Conservation (phyloP, 176 grass and related monocot species). For the Musa troglodytarum region DNA sequence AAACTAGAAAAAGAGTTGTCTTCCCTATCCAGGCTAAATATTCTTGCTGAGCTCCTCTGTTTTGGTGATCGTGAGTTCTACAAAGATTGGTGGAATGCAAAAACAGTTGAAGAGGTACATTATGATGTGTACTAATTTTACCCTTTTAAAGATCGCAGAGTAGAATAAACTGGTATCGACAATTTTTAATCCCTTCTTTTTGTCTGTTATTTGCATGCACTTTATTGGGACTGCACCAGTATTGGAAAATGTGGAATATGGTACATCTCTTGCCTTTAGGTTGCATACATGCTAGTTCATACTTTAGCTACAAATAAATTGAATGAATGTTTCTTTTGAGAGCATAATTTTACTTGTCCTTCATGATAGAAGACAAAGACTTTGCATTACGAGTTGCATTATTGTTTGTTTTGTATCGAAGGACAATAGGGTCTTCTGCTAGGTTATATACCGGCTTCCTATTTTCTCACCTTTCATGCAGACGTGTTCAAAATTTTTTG, state of each 20-base stretch:
- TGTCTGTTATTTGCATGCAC: constrained; percentile 12
- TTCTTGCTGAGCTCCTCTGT: constrained; percentile 72
- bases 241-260: constrained; percentile 99
- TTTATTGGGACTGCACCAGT: constrained; percentile 43
- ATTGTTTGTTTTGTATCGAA: too few species aligned
- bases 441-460: too few species aligned
- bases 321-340: too few species aligned
- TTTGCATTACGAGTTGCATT: too few species aligned
- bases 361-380: too few species aligned
- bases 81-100: constrained; percentile 99
- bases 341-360: too few species aligned
- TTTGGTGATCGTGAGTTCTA: constrained; percentile 99
- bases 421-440: too few species aligned
- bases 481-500: too few species aligned
- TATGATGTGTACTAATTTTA: not conserved
- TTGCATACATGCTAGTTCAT: not conserved
- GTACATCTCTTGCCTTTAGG: constrained; percentile 33
- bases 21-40: constrained; percentile 57
- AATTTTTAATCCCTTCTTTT: constrained; percentile 18
- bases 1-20: constrained; percentile 20
- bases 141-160: not conserved
- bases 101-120: constrained; percentile 90
- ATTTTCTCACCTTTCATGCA: too few species aligned
- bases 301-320: too few species aligned
- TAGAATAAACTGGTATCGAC: not conserved